phyloP scores from a whole-genome alignment of 805 yeast species.

The Hanseniaspora taiwanica region DNA sequence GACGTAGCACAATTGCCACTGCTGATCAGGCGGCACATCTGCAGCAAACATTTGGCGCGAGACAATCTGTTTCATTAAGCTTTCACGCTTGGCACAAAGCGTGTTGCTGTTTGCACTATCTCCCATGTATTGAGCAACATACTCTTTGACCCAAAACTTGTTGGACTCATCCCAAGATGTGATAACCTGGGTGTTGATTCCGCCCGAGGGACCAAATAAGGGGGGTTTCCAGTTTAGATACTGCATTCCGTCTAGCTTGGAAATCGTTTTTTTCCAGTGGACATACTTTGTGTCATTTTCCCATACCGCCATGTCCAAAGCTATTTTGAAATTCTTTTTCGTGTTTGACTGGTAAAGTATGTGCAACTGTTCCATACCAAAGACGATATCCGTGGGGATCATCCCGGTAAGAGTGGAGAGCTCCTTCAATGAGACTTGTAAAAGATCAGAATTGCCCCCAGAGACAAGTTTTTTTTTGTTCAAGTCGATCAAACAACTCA shows the following conservation, averaged over 20 bases:
- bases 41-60: too few relatives aligned
- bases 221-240: constrained; percentile 69
- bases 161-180: neutral
- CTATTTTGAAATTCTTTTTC: neutral
- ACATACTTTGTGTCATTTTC: constrained; percentile 23
- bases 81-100: neutral
- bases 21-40: too few relatives aligned
- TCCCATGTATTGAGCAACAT: neutral
- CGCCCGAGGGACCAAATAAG: constrained; percentile 77
- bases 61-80: neutral
- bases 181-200: constrained; percentile 42
- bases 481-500: constrained; percentile 24
- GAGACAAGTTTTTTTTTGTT: neutral
- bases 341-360: neutral
- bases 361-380: constrained; percentile 63
- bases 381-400: constrained; percentile 74
- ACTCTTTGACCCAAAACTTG: neutral
- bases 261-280: constrained; percentile 40
- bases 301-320: neutral
- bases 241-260: constrained; percentile 36
- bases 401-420: constrained; percentile 67
- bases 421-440: constrained; percentile 39
- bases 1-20: neutral
- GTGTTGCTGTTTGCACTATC: neutral
- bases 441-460: constrained; percentile 1